Conservation (phyloP, 176 grass and related monocot genomes). For the Phyllostachys edulis region DNA sequence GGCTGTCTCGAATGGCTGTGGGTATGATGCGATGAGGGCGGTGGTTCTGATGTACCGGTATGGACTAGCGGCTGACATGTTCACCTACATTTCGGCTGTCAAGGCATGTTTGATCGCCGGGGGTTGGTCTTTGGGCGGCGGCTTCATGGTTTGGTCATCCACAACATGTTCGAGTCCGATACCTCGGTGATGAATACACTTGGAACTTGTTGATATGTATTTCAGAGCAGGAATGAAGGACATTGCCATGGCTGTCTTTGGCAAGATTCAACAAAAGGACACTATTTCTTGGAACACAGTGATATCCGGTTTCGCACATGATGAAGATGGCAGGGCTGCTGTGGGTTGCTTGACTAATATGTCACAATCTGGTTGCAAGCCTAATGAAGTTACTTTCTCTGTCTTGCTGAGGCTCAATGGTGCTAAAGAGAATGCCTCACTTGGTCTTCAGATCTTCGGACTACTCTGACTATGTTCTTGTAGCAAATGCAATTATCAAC, state of each 20-base stretch:
- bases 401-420: constrained; percentile 46
- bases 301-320: constrained; percentile 36
- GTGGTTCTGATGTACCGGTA: constrained; percentile 8
- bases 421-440: constrained; percentile 19
- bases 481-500: constrained; percentile 54
- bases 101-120: constrained; percentile 38
- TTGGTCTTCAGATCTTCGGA: constrained; percentile 53
- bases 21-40: constrained; percentile 11
- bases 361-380: constrained; percentile 24
- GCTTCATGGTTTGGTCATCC: constrained; percentile 43
- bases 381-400: constrained; percentile 50
- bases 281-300: constrained; percentile 59
- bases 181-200: constrained; percentile 50
- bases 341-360: constrained; percentile 37
- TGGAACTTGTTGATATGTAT: constrained; percentile 42
- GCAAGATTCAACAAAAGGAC: constrained; percentile 41
- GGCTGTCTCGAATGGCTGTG: constrained; percentile 25
- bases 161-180: constrained; percentile 33
- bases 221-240: constrained; percentile 35
- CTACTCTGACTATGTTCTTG: constrained; percentile 43
- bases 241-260: constrained; percentile 29
- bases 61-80: constrained; percentile 32
- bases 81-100: constrained; percentile 40
- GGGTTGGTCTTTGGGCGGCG: constrained; percentile 18
- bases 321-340: constrained; percentile 29